A percentile compares a stretch with the other conserved stretches of the same genome.
These are phyloP conservation scores for Beta macrorhiza DNA, from an alignment of 179 eudicot genomes.

Conservation along the genomic window DNA sequence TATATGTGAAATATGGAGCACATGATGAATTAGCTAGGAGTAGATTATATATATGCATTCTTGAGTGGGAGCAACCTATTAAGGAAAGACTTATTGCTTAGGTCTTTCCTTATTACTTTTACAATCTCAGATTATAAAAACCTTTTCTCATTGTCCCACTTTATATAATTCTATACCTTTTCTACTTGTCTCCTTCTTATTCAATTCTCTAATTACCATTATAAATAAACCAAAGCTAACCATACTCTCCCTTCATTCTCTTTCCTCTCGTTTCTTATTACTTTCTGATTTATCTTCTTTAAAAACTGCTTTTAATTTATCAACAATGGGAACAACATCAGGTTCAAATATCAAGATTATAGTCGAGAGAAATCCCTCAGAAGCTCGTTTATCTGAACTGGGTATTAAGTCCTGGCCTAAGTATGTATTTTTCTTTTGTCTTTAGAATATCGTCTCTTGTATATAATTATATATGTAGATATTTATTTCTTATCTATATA, in stretches of 20 bases:
- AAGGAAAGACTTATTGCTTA: conserved; percentile 1
- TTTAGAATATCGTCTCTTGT: neutral
- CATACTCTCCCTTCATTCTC: neutral
- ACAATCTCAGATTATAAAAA: neutral
- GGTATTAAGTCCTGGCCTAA: conserved; percentile 96
- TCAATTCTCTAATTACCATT: neutral
- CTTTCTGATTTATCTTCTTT: neutral
- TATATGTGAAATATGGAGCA: neutral
- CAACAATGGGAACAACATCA: conserved; percentile 29
- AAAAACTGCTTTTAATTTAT: neutral
- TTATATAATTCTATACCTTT: neutral
- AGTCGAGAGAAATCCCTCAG: conserved; percentile 71
- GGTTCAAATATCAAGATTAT: conserved; percentile 49
- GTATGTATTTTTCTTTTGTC: conserved; percentile 37
- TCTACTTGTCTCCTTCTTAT: neutral
- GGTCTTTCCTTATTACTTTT: conserved; percentile 17
- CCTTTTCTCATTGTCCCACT: neutral
- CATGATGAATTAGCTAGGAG: neutral
- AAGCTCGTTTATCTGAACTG: conserved; percentile 65
- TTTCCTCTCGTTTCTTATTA: neutral
- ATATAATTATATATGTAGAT: neutral
- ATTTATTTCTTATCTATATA: too few species aligned
- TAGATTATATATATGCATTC: neutral
- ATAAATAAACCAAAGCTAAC: conserved; percentile 9
- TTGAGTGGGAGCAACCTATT: neutral